Percentiles rank a stretch among this genome's conserved stretches.
These are phyloP conservation scores for Pseudevernia furfuracea DNA, from an alignment of 495 filamentous ascomycete species.

Conservation along the genomic window DNA sequence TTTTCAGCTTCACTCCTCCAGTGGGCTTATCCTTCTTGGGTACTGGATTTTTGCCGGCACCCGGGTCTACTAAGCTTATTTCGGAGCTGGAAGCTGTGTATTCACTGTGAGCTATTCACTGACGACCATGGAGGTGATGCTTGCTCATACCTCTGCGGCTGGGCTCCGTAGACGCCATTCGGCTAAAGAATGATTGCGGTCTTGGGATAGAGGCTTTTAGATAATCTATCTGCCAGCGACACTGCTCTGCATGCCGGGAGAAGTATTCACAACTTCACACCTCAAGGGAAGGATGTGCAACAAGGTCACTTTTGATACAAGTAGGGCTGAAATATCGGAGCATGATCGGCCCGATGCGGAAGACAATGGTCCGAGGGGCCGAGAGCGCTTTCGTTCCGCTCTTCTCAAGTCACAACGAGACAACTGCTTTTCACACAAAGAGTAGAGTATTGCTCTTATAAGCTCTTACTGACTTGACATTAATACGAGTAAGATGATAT, in stretches of 20 bases:
- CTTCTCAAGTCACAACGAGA: no score
- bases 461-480: no score
- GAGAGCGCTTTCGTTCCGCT: no score
- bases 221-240: background rate
- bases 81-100: conserved; percentile 29
- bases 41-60: conserved; percentile 43
- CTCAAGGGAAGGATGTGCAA: background rate
- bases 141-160: conserved; percentile 24
- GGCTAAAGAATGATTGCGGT: background rate
- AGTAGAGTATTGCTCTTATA: no score
- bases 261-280: background rate
- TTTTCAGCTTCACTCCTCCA: conserved; percentile 63
- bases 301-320: background rate
- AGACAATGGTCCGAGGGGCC: no score
- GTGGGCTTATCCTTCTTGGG: conserved; percentile 54
- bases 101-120: conserved; percentile 7
- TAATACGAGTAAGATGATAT: no score
- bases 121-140: background rate
- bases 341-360: background rate
- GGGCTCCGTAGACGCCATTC: conserved; percentile 25
- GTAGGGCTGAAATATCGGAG: background rate
- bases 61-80: conserved; percentile 39
- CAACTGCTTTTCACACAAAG: no score
- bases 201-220: background rate
- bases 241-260: background rate